Evolutionary conservation across 2,329 filamentous ascomycete species (phyloP), one percentile per base, ranked within the genome.

Genomic region (Cladosporium austrohemisphaericum): DNA sequence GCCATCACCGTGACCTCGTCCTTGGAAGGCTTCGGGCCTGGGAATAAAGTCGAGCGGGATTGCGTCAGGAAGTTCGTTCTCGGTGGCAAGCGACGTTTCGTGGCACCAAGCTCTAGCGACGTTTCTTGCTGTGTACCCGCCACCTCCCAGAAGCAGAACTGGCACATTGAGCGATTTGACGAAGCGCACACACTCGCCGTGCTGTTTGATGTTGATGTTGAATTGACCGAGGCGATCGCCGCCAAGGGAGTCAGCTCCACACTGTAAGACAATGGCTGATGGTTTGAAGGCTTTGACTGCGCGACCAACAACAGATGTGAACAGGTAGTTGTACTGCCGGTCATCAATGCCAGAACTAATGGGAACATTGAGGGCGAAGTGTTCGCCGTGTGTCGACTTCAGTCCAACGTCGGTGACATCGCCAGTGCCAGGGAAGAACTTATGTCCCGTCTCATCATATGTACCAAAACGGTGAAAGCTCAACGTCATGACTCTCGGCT

Each of bases 381-480:
- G 72, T 65, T 83, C 83, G 55, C 81, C 81, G 37, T 88, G 84
- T 65, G 95, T 95, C 53, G 85, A 80, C 52, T 90, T 85, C 65
- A 70, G 65, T 52, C 81, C 81, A 43, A 82, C 81, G 63, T 84
- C 81, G 51, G 79, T 76, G 28, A 84, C 73, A 59, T 83, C 81
- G 53, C 81, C 81, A 6, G 81, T 84, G 40, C 81, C 81, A 0
- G 81, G 81, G 65, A 84, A 84, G 65, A 84, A 84, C 60, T 56
- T 52, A 38, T 59, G 55, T 9, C 51, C 52, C 20, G 54, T 50
- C 19, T 52, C 53, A 19, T 84, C 85, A 86, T 56, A 51, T 86
- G 87, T 80, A 61, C 94, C 89, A 69, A 91, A 96, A 69, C 96
- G 96, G 75, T 97, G 92, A 67, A 95, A 95, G 25, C 88, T 94